Base-by-base conservation (phyloP, 2,329 filamentous ascomycete genomes). In the Chaetomium sp. region DNA sequence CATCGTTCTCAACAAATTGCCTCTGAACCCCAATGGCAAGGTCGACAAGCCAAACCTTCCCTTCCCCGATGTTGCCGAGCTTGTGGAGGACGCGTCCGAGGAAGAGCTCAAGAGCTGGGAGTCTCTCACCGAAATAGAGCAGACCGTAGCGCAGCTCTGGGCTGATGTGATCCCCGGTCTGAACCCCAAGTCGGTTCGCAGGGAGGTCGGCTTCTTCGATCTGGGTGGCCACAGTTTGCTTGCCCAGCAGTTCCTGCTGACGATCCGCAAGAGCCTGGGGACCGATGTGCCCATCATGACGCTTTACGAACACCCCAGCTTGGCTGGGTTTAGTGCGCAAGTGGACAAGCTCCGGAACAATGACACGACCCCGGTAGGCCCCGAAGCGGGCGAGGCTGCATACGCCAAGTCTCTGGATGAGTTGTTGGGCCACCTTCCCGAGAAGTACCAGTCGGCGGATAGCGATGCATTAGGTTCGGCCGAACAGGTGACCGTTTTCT, bases 11-110 rank as follows among this genome's bases (percentile, higher is more conserved):
- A 78, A 83, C 58, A 82, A 84, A 54, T 79, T 92, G 60, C 88
- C 88, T 1, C 71, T 92, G n/a, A 91, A 89, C 69, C 87, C 87
- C n/a, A 91, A 91, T 63, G 87, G 88, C 64, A 94, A 94, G 72
- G 82, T 92, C 43, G 89, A 95, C 71, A 87, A 85, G 70, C 86
- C 88, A 11, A 83, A 82, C 1, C 76, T 95, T 52, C 89, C 89
- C 0, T 94, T 91, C 79, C 91, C 84, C 41, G 89, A 92, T 69
- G 83, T 83, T 32, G 81, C 82, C 10, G 80, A 88, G 64, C 76
- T 86, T 37, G 79, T 69, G n/a, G 72, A 72, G 59, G 73, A 74
- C 33, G 69, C 71, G 8, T 73, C 70, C 1, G 71, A 73, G 40
- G 72, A 74, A 53, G 73, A 76, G 49, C 52, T 74, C 36, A 70